Evolutionary conservation across 2,329 filamentous ascomycete genomes (phyloP).

Genomic region (Colletotrichum musae): DNA sequence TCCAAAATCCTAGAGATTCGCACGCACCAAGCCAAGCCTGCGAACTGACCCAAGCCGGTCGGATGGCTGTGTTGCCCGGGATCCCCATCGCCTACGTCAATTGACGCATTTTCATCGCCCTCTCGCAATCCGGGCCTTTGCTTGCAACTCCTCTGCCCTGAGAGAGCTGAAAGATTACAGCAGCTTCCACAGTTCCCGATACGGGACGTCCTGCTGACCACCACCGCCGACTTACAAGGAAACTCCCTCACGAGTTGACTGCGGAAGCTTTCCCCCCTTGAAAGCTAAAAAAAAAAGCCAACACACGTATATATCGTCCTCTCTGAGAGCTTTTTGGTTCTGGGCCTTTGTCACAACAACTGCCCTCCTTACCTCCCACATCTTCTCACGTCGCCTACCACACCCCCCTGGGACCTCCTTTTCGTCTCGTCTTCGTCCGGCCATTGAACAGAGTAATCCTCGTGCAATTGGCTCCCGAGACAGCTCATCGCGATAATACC

Average conservation of each 20-base stretch:
- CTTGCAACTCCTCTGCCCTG: slow-evolving; percentile 1
- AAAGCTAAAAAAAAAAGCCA: neutral
- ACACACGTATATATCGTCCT: slow-evolving; percentile 32
- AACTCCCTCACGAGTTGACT: slow-evolving; percentile 29
- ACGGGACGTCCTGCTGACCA: slow-evolving; percentile 34
- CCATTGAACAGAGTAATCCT: slow-evolving; percentile 5
- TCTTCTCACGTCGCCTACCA: neutral
- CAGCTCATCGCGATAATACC: slow-evolving; percentile 16
- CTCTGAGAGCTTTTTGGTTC: slow-evolving; percentile 17
- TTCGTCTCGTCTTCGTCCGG: slow-evolving; percentile 35
- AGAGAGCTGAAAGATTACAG: slow-evolving; percentile 8
- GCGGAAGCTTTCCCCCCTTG: slow-evolving; percentile 19
- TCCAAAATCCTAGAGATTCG: neutral
- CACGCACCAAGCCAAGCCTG: neutral
- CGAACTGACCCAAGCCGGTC: slow-evolving; percentile 34
- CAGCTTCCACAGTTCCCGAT: slow-evolving; percentile 32
- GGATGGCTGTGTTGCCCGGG: slow-evolving; percentile 43
- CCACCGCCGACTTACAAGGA: slow-evolving; percentile 31
- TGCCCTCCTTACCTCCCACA: neutral
- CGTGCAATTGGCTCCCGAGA: slow-evolving; percentile 33
- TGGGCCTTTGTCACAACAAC: neutral
- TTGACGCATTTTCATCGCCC: slow-evolving; percentile 37
- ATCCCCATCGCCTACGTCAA: slow-evolving; percentile 40
- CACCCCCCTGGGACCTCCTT: slow-evolving; percentile 1
- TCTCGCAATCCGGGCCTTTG: slow-evolving; percentile 1